Percentiles rank a stretch among this genome's conserved stretches.
Evolutionary conservation across 2,329 filamentous ascomycete genomes (phyloP).

Genomic region (Emergomyces africanus): DNA sequence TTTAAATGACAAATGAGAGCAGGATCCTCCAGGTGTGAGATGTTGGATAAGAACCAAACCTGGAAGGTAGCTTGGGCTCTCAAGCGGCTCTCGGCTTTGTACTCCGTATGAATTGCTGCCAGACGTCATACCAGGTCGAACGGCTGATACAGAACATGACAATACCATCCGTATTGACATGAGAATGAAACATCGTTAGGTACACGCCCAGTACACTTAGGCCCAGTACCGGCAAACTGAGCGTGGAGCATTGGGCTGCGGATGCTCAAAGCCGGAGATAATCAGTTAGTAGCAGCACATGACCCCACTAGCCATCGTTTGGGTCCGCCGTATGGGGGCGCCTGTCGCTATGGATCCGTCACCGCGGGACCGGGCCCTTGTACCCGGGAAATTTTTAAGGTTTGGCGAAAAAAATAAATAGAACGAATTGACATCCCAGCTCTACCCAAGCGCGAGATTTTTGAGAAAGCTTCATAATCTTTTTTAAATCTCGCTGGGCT

Average conservation of each 20-base stretch:
- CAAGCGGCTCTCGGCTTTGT: background rate
- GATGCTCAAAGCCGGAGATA: background rate
- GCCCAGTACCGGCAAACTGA: background rate
- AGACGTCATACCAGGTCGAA: background rate
- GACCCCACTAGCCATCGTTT: slow-evolving; percentile 1
- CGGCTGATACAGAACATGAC: background rate
- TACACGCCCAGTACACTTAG: background rate
- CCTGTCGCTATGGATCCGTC: slow-evolving; percentile 18
- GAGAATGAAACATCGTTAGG: background rate
- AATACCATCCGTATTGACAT: background rate
- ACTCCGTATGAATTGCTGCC: background rate
- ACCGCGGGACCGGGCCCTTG: slow-evolving; percentile 24
- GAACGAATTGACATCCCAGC: background rate
- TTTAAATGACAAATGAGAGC: background rate
- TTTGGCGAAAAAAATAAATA: background rate
- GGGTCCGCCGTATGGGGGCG: background rate
- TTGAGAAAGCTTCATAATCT: background rate
- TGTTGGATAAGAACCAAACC: background rate
- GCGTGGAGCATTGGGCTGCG: background rate
- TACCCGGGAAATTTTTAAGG: slow-evolving; percentile 13
- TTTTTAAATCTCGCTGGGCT: background rate
- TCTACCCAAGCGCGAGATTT: background rate
- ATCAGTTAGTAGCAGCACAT: slow-evolving; percentile 1
- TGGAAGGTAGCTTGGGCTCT: background rate
- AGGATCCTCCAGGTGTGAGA: background rate